A percentile compares a stretch with the other conserved stretches of the same genome.
These are phyloP conservation scores for Nemania sp. DNA, from an alignment of 2,329 filamentous ascomycete species.

Conservation along the genomic window DNA sequence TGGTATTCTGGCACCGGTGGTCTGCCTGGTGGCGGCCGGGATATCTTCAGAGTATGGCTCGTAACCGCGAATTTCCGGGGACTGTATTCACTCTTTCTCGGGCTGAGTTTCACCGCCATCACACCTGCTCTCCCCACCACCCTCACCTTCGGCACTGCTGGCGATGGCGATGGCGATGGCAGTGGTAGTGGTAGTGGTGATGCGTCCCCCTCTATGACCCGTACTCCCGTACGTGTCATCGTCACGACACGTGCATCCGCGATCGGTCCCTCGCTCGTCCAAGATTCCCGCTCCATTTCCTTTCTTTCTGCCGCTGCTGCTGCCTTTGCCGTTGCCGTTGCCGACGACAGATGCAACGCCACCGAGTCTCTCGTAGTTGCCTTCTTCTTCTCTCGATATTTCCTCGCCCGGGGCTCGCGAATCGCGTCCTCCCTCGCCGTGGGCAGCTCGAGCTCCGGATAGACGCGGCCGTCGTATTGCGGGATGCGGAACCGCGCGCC, in stretches of 20 bases:
- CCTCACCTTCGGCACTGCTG: not conserved
- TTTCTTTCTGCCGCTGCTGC: not conserved
- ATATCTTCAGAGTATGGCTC: conserved; percentile 13
- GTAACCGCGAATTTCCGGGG: conserved; percentile 11
- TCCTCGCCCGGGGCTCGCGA: conserved; percentile 27
- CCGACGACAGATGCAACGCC: not conserved
- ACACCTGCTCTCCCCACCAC: not conserved
- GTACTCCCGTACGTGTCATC: not conserved
- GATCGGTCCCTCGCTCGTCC: not conserved
- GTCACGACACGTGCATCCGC: not conserved
- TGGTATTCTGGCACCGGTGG: conserved; percentile 8
- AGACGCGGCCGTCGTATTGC: conserved; percentile 38
- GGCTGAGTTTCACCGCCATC: not conserved
- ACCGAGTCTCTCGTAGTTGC: not conserved
- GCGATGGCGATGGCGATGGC: not conserved
- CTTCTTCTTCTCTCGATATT: conserved; percentile 3
- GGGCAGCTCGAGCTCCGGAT: conserved; percentile 36
- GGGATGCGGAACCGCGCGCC: conserved; percentile 40
- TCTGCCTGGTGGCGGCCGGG: conserved; percentile 3
- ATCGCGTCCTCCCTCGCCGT: conserved; percentile 35
- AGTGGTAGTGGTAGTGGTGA: not conserved
- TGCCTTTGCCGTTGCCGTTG: too few relatives aligned
- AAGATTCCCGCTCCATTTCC: not conserved
- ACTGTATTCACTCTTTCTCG: conserved; percentile 10
- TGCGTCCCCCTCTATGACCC: not conserved